phyloP scores from a whole-genome alignment of 2,329 filamentous ascomycete species.

The Didymella lethalis region DNA sequence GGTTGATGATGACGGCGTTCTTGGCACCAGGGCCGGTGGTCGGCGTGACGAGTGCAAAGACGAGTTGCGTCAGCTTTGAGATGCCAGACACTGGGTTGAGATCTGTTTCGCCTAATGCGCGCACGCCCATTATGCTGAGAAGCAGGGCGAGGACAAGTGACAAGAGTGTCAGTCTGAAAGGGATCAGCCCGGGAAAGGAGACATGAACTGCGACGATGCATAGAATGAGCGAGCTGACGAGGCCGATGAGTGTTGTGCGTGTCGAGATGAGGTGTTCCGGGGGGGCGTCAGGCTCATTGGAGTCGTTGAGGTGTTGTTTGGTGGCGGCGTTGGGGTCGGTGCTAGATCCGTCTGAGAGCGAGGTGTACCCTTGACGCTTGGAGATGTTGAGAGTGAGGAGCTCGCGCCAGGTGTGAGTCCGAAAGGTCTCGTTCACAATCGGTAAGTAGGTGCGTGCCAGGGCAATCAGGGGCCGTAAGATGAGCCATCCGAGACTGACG shows the following conservation, averaged over 20 bases:
- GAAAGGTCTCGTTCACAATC: slow-evolving; percentile 36
- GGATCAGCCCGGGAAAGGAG: slow-evolving; percentile 83
- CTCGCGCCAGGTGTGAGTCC: slow-evolving; percentile 48
- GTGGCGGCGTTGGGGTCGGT: slow-evolving; percentile 37
- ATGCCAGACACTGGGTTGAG: slow-evolving; percentile 96
- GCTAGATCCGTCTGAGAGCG: slow-evolving; percentile 38
- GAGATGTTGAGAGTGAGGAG: slow-evolving; percentile 44
- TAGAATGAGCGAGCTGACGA: slow-evolving; percentile 77
- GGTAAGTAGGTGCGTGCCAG: slow-evolving; percentile 54
- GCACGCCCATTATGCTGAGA: slow-evolving; percentile 70
- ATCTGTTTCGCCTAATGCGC: slow-evolving; percentile 80
- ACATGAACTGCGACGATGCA: slow-evolving; percentile 83
- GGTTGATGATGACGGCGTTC: slow-evolving; percentile 91
- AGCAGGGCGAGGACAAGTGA: slow-evolving; percentile 80
- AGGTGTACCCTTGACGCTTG: slow-evolving; percentile 51
- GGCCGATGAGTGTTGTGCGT: slow-evolving; percentile 74
- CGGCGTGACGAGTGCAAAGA: slow-evolving; percentile 91
- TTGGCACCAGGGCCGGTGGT: slow-evolving; percentile 61
- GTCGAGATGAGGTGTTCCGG: slow-evolving; percentile 80
- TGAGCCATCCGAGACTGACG: slow-evolving; percentile 82
- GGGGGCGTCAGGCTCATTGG: slow-evolving; percentile 76
- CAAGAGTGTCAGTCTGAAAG: slow-evolving; percentile 81
- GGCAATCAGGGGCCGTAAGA: slow-evolving; percentile 68
- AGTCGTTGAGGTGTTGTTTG: slow-evolving; percentile 38
- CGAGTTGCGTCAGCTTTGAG: slow-evolving; percentile 92